phyloP scores from a whole-genome alignment of 2,329 filamentous ascomycete genomes.

The Arthrobotrys sinensis region DNA sequence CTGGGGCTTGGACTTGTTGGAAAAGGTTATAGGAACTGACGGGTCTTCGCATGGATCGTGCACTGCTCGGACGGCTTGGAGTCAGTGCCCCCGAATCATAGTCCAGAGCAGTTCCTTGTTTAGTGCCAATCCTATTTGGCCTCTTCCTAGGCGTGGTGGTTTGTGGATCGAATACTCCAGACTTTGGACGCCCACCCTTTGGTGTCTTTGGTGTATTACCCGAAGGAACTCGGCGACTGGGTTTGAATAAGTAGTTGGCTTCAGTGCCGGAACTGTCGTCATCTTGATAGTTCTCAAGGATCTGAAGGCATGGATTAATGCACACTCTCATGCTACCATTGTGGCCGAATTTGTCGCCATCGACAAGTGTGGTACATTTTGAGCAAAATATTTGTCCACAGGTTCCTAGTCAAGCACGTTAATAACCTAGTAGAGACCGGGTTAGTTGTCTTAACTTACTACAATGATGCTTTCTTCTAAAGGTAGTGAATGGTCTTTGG shows the following conservation, averaged over 20 bases:
- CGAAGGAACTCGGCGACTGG: conserved; percentile 34
- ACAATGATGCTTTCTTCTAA: conserved; percentile 96
- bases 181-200: conserved; percentile 45
- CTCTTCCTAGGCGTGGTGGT: conserved; percentile 49
- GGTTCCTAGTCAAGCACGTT: conserved; percentile 67
- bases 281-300: conserved; percentile 83
- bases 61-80: conserved; percentile 65
- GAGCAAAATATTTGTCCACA: conserved; percentile 99
- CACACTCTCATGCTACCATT: conserved; percentile 88
- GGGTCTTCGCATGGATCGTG: conserved; percentile 66
- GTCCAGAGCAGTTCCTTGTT: conserved; percentile 46
- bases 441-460: conserved; percentile 71
- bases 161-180: conserved; percentile 69
- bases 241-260: conserved; percentile 56
- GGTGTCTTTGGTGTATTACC: conserved; percentile 49
- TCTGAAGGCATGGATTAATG: conserved; percentile 84
- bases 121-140: conserved; percentile 43
- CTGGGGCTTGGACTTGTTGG: conserved; percentile 54
- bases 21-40: conserved; percentile 66
- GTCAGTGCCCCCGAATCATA: conserved; percentile 45
- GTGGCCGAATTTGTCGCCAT: conserved; percentile 89
- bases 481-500: conserved; percentile 89
- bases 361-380: conserved; percentile 93
- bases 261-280: conserved; percentile 58
- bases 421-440: neutral